These are phyloP conservation scores for Ambrosia artemisiifolia DNA, from an alignment of 129 eudicot genomes.

Conservation along the genomic window DNA sequence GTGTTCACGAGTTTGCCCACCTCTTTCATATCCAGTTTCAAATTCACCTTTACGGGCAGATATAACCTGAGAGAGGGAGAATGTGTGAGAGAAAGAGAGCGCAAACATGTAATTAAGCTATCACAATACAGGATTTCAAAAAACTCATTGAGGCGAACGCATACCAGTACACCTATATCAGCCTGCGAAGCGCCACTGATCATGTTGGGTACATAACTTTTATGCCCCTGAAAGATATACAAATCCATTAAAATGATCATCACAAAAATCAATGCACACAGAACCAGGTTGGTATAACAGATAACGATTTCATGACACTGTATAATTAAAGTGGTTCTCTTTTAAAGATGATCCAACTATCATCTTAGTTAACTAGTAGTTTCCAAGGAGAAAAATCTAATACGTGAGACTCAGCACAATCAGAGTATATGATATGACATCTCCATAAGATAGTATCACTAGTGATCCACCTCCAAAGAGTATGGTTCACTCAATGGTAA, in stretches of 20 bases:
- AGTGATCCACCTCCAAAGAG: not conserved
- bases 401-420: not conserved
- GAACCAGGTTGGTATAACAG: not conserved
- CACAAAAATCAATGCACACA: not conserved
- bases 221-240: constrained; percentile 70
- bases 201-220: constrained; percentile 97
- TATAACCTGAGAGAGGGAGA: constrained; percentile 52
- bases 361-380: not conserved
- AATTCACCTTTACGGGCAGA: constrained; percentile 99
- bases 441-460: not conserved
- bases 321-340: not conserved
- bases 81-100: not conserved
- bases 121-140: not conserved
- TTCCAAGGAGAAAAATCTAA: not conserved
- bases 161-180: constrained; percentile 91
- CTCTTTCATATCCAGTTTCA: constrained; percentile 97
- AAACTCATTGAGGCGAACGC: constrained; percentile 2
- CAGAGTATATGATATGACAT: not conserved
- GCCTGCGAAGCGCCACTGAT: constrained; percentile 99
- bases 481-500: not conserved
- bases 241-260: not conserved
- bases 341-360: not conserved
- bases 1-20: constrained; percentile 99
- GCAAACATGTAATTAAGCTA: not conserved
- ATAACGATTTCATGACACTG: not conserved